Percentiles rank a stretch among this genome's conserved stretches.
phyloP scores from a whole-genome alignment of 2,329 filamentous ascomycete genomes.

The Chaetomiaceae sp. region DNA sequence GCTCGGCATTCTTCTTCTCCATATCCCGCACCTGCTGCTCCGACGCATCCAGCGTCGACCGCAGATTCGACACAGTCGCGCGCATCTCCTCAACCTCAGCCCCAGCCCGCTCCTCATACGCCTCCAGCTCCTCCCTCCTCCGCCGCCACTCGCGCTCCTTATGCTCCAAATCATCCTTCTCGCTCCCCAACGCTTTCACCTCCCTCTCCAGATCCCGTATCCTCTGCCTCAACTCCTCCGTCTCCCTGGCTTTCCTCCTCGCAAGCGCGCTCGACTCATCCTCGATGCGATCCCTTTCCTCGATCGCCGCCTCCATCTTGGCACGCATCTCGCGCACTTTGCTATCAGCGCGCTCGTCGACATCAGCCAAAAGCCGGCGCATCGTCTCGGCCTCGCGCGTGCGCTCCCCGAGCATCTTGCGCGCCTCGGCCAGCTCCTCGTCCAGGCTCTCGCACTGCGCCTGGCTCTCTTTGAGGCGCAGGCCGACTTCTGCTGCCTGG shows the following conservation, averaged over 20 bases:
- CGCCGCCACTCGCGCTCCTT: constrained; percentile 70
- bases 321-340: constrained; percentile 86
- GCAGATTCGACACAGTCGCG: constrained; percentile 70
- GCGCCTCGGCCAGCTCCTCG: constrained; percentile 86
- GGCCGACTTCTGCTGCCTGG: constrained; percentile 79
- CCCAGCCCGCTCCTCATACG: constrained; percentile 60
- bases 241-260: constrained; percentile 71
- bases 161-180: constrained; percentile 72
- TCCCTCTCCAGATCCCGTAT: constrained; percentile 78
- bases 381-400: constrained; percentile 93
- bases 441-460: constrained; percentile 80
- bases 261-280: constrained; percentile 80
- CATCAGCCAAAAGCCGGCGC: constrained; percentile 80
- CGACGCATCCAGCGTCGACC: constrained; percentile 77
- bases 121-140: constrained; percentile 71
- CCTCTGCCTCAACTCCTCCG: constrained; percentile 77
- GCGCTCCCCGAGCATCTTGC: constrained; percentile 79
- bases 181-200: constrained; percentile 64
- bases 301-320: constrained; percentile 82
- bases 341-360: constrained; percentile 74
- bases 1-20: constrained; percentile 74
- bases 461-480: constrained; percentile 86
- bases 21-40: constrained; percentile 80
- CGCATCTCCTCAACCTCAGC: constrained; percentile 74
- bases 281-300: constrained; percentile 88